Evolutionary conservation across 331 rosid genomes (phyloP), one percentile per base, ranked within the genome.

Genomic region (Pyracantha coccinea): DNA sequence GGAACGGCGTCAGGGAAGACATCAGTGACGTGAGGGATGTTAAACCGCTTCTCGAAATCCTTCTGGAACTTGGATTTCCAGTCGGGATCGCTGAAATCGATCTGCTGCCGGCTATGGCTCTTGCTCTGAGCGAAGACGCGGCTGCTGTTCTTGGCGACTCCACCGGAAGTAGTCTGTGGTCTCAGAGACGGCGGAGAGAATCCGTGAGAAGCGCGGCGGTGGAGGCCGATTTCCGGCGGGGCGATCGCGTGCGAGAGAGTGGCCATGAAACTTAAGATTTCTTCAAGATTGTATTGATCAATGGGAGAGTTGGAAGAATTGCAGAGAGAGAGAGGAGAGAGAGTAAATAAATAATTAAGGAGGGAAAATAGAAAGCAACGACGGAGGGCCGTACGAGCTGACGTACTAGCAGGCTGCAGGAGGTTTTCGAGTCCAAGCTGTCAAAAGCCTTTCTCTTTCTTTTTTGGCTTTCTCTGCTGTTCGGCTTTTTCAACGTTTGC

Each of bases 21-120:
- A 15, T 94, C 97, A 17, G 96, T 87, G 66, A 94, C 68, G 75
- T 92, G 99, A 19, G 99, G 99, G 29, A 94, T 83, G 23, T 83
- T 83, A 79, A 94, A 94, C 75, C 99, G 97, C 3, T 32, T 71
- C 76, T 83, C 93, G 69, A 92, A 90, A 29, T 94, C 97, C 17
- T 65, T 25, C 81, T 94, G 87, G 72, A 85, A 94, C 89, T 92
- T 92, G 61, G 75, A 76, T 75, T 92, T 92, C 97, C 99, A 94
- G 72, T 87, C 91, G 47, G 97, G 92, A 82, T 94, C 97, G 31
- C 77, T 79, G 87, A 88, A 87, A 81, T 94, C 97, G 67, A 94
- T 38, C 71, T 77, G 58, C 14, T 77, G 58, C 14, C 79, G 9
- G 53, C 19, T 76, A 41, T 75, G 86, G 60, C 29, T 77, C 66